Percentiles rank a stretch among this genome's conserved stretches.
These are phyloP conservation scores for Nicotiana tabacum DNA, from an alignment of 257 asterid species.

Conservation along the genomic window DNA sequence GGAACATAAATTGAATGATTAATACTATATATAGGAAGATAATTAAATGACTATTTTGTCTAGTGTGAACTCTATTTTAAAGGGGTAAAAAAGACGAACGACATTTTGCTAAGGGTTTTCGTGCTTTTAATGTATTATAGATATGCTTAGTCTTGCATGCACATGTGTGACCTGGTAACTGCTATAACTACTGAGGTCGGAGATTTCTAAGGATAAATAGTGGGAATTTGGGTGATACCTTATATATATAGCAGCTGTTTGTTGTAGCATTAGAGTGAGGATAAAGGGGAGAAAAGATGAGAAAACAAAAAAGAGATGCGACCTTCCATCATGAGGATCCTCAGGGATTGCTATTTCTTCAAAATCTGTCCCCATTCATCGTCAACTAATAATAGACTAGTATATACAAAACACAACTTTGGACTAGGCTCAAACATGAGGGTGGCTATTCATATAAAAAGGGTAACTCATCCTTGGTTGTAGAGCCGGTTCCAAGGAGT, in stretches of 20 bases:
- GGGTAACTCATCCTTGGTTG: background rate
- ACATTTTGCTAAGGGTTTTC: too few species aligned
- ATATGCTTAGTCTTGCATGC: background rate
- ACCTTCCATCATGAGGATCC: background rate
- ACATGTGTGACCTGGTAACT: background rate
- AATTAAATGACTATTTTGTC: too few species aligned
- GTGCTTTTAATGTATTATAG: too few species aligned
- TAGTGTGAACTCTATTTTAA: too few species aligned
- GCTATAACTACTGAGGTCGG: background rate
- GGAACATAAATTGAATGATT: too few species aligned
- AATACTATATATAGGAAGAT: too few species aligned
- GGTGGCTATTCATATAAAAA: background rate
- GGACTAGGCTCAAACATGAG: background rate
- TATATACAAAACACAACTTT: background rate
- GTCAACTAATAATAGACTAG: background rate
- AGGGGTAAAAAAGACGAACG: too few species aligned
- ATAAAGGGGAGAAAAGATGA: background rate
- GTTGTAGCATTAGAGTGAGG: background rate
- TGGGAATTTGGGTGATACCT: background rate
- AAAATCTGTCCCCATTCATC: background rate
- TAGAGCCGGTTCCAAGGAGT: background rate
- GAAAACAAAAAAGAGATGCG: background rate
- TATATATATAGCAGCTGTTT: background rate
- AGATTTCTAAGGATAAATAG: background rate
- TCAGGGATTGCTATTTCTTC: background rate